Evolutionary conservation across 192 early-diverging fungal species (phyloP).

Genomic region (Backusella mclennaniae): DNA sequence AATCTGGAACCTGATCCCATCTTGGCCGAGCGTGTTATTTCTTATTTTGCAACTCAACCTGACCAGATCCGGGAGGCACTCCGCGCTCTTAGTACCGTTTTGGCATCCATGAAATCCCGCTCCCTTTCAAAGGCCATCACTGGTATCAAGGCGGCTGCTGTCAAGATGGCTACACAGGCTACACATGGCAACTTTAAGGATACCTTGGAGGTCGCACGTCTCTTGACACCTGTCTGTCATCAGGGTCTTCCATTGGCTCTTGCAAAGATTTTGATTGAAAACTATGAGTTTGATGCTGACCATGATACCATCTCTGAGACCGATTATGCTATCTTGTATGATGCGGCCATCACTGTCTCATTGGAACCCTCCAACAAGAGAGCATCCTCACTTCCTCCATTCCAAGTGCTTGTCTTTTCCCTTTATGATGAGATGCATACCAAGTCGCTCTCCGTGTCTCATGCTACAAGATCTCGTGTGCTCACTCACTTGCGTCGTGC

Average conservation of each 20-base stretch:
- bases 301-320: neutral
- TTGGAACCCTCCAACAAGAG: neutral
- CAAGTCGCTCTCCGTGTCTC: neutral
- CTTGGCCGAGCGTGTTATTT: conserved; percentile 20
- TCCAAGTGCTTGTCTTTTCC: neutral
- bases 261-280: conserved; percentile 2
- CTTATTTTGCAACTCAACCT: neutral
- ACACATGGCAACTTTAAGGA: neutral
- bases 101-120: neutral
- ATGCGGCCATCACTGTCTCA: conserved; percentile 3
- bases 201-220: conserved; percentile 1
- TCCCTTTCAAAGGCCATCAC: conserved; percentile 16
- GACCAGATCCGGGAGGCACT: conserved; percentile 14
- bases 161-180: conserved; percentile 1
- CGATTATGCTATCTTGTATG: conserved; percentile 16
- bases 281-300: conserved; percentile 9
- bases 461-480: neutral
- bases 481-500: neutral
- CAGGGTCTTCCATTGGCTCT: neutral
- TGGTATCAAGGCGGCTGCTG: conserved; percentile 13
- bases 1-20: conserved; percentile 29
- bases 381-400: neutral
- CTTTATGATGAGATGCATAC: neutral
- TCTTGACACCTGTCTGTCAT: neutral
- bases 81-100: conserved; percentile 9